Base-by-base conservation (phyloP, 2,329 filamentous ascomycete genomes). In the Fusarium succisae region DNA sequence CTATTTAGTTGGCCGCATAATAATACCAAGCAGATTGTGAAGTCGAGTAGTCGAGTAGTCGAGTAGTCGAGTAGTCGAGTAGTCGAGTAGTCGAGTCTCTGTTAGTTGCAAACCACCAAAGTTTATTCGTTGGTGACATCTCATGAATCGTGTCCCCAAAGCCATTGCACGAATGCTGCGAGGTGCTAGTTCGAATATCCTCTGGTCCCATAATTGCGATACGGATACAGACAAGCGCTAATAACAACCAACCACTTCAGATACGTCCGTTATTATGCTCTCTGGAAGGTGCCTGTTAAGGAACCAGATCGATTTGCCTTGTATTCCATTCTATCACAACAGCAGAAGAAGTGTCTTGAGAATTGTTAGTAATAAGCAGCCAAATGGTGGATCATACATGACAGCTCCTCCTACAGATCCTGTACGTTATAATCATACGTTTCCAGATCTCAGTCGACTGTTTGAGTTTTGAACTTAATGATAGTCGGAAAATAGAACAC, bases 141-240 rank as follows among this genome's bases (percentile, higher is more conserved):
- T 48, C 57, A 56, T 68, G 66, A 74, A 51, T 74, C 62, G 57
- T 35, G 47, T 30, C 24, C 37, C 38, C 37, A 28, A 37, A 35
- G n/a, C 60, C 24, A 41, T 20, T 28, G 20, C 50, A 30, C n/a
- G n/a, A 55, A 43, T 44, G 32, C 28, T 57, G 39, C 22, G 13
- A 32, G 12, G 30, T 32, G 55, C n/a, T 20, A 24, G 30, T 8
- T 48, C 41, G 28, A 64, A 44, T 43, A 22, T 39, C 59, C 18
- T 59, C 18, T 22, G 43, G 18, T 32, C 37, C 54, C 45, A 47
- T 30, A 38, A 41, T 37, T 55, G 18, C 22, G 18, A 41, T 74
- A 62, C 66, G 39, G 32, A 71, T 68, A 39, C 62, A 58, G 62
- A 68, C 54, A 35, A 61, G 45, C 39, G 50, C 32, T 57, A 64